Evolutionary conservation across 495 filamentous ascomycete species (phyloP), one percentile per base, ranked within the genome.

Genomic region (Trichoderma asperelloides): DNA sequence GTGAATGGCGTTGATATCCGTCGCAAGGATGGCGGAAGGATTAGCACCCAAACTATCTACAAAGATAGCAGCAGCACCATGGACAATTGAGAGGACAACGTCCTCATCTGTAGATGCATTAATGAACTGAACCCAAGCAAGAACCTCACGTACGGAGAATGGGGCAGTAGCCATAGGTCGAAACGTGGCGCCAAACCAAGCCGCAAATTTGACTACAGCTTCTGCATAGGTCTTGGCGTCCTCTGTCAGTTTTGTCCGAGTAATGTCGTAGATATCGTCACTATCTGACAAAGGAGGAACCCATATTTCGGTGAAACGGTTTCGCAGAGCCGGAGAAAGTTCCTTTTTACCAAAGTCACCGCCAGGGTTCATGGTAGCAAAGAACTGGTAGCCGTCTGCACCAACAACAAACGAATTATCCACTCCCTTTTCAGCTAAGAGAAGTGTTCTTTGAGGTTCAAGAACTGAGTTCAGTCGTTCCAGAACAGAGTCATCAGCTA

Each of bases 281-380:
- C 83, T 82, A 51, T 95, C 91, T 0, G 90, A 90, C 57, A 90
- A 78, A 3, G 92, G 81, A 3, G 95, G 92, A 0, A 97, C 96
- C 96, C 96, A 99, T 25, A 99, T 96, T 74, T 99, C 96, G 0
- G 96, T 99, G 78, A 99, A 97, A 49, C 96, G 89, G 74, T 99
- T 98, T 28, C 96, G 85, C 65, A 99, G 81, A 28, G 96, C 96
- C 6, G 94, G 93, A 3, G 96, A 98, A 60, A 99, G 87, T 75
- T 99, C 96, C 70, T 90, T 89, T 74, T 99, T 99, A 66, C 96
- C 96, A 74, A 97, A 98, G 72, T 99, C 96, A 66, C 96, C 96
- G 45, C 95, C 96, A 11, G 96, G 96, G 70, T 99, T 99, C 96
- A 99, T 99, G 2, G 96, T 99, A 18, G 96, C 94, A 62, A 98